Conservation (phyloP, 176 grass and related monocot genomes). For the Tillandsia leiboldiana region DNA sequence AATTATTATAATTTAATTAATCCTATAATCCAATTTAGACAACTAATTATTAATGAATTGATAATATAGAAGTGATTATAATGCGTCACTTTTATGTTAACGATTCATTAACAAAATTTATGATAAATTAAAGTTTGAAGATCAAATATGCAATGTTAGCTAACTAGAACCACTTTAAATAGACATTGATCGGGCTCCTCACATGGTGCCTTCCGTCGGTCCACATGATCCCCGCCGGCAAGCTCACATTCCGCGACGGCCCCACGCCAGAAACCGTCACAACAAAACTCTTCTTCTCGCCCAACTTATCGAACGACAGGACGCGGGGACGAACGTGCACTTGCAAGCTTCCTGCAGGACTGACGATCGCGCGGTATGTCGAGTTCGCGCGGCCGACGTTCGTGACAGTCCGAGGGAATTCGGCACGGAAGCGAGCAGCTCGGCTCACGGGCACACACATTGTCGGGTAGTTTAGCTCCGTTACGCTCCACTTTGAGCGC, state of each 20-base stretch:
- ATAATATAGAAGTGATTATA: too few species aligned
- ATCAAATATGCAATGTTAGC: too few species aligned
- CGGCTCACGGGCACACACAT: constrained; percentile 10
- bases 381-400: constrained; percentile 23
- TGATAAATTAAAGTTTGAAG: too few species aligned
- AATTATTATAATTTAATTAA: too few species aligned
- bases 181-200: constrained; percentile 8
- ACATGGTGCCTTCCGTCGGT: constrained; percentile 7
- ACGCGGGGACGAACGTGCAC: constrained; percentile 11
- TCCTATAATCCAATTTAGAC: too few species aligned
- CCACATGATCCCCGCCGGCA: constrained; percentile 5
- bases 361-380: constrained; percentile 13
- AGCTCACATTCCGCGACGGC: neutral
- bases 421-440: neutral
- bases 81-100: too few species aligned
- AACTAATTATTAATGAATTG: too few species aligned
- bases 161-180: neutral
- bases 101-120: too few species aligned
- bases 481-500: too few species aligned
- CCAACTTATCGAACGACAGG: constrained; percentile 11
- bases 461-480: constrained; percentile 39
- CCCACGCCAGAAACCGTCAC: neutral
- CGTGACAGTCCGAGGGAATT: constrained; percentile 35
- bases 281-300: neutral
- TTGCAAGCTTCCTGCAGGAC: neutral